These are phyloP conservation scores for Ramularia endophylla DNA, from an alignment of 2,329 filamentous ascomycete species.

Conservation along the genomic window DNA sequence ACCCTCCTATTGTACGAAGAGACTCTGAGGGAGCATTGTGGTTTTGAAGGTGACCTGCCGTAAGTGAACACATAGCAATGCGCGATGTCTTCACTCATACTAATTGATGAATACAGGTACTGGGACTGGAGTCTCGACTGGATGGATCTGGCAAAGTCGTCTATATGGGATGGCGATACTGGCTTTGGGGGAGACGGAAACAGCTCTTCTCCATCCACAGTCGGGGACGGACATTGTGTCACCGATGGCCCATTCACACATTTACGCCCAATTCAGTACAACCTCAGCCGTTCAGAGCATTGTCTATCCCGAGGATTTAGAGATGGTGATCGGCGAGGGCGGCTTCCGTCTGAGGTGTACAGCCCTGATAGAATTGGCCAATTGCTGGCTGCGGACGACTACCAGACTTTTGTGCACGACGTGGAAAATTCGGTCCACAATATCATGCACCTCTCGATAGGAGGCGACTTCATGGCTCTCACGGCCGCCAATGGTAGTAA, in stretches of 20 bases:
- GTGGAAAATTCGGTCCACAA: background rate
- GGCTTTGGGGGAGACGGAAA: slow-evolving; percentile 2
- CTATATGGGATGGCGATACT: background rate
- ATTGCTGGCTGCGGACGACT: background rate
- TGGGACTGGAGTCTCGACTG: slow-evolving; percentile 7
- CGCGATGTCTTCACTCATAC: background rate
- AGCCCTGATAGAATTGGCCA: background rate
- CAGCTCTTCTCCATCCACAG: background rate
- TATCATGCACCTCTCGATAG: background rate
- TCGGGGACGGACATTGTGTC: slow-evolving; percentile 1
- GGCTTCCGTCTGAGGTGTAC: background rate
- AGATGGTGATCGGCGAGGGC: background rate
- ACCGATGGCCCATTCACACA: slow-evolving; percentile 3
- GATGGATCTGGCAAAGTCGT: slow-evolving; percentile 4
- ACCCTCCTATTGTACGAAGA: background rate
- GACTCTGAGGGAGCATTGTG: background rate
- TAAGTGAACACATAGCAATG: background rate
- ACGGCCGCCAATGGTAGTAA: slow-evolving; percentile 2
- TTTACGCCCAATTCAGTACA: slow-evolving; percentile 1
- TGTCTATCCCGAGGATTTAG: slow-evolving; percentile 4
- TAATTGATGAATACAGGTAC: background rate
- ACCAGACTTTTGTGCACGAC: background rate
- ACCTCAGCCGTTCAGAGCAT: background rate
- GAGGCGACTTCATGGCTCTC: background rate
- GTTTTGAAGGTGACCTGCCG: background rate